Percentiles rank a stretch among this genome's conserved stretches.
Evolutionary conservation across 164 flowering plant species (phyloP).

Genomic region (Vitis labrusca): DNA sequence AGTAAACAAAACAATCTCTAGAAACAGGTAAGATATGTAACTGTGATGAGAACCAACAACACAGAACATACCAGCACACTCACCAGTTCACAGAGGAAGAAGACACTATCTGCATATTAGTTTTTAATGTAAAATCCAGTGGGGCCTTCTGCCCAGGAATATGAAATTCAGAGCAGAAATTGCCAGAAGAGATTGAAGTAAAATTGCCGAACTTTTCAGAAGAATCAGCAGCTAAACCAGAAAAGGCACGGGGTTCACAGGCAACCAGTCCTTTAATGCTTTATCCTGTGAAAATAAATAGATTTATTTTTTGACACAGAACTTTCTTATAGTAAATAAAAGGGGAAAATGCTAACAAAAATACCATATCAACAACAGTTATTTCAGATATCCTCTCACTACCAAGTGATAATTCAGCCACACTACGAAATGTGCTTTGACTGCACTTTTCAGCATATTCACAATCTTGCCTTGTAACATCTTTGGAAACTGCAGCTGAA

Average conservation of each 20-base stretch:
- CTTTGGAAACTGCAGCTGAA: conserved; percentile 29
- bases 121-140: conserved; percentile 82
- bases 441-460: conserved; percentile 42
- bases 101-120: conserved; percentile 60
- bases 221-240: conserved; percentile 32
- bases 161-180: conserved; percentile 42
- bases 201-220: conserved; percentile 30
- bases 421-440: conserved; percentile 62
- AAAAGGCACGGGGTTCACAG: conserved; percentile 28
- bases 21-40: background rate
- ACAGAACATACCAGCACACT: conserved; percentile 18
- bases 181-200: conserved; percentile 20
- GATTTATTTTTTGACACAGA: background rate
- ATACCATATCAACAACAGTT: conserved; percentile 70
- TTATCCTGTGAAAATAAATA: conserved; percentile 41
- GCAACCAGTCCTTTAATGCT: conserved; percentile 71
- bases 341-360: background rate
- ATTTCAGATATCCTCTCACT: conserved; percentile 36
- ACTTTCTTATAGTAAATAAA: background rate
- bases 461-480: conserved; percentile 25
- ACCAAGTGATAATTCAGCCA: conserved; percentile 62
- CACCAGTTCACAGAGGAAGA: conserved; percentile 81
- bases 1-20: background rate
- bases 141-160: conserved; percentile 64
- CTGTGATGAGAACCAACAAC: background rate